A percentile compares a stretch with the other conserved stretches of the same genome.
Evolutionary conservation across 176 grass and related monocot genomes (phyloP).

Genomic region (Sorghum bicolor): Sorghum_bicolor_NCBIv3 NC_012875.2:44835001-44835500

Average conservation of each 20-base stretch:
- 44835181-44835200: neutral
- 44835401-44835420: constrained; percentile 72
- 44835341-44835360: constrained; percentile 34
- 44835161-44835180: neutral
- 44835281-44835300: neutral
- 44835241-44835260: neutral
- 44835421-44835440: constrained; percentile 62
- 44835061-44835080: neutral
- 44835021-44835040: neutral
- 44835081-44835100: neutral
- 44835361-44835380: constrained; percentile 59
- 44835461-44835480: neutral
- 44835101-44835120: neutral
- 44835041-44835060: neutral
- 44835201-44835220: neutral
- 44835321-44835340: neutral
- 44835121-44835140: neutral
- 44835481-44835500: neutral
- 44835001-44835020: neutral
- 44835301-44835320: neutral
- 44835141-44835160: neutral
- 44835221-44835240: neutral
- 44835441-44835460: neutral
- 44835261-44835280: neutral
- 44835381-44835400: constrained; percentile 70